Conservation (phyloP, 257 asterid species). For the Eustoma russellianum region DNA sequence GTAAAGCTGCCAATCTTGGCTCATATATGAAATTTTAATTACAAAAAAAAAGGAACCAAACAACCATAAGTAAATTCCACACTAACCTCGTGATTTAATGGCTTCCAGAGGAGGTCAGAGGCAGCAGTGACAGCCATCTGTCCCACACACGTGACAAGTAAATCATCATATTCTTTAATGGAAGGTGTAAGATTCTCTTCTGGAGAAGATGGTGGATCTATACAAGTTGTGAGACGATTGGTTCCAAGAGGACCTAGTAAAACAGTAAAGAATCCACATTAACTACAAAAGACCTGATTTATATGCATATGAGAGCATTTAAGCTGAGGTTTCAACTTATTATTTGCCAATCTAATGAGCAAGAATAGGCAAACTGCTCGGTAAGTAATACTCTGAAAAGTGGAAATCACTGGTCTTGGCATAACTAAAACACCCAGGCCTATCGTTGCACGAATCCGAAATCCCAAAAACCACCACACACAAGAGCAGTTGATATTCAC, state of each 20-base stretch:
- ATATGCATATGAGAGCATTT: too few relatives aligned
- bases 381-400: too few relatives aligned
- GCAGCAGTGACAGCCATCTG: slow-evolving; percentile 95
- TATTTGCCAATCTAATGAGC: too few relatives aligned
- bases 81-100: slow-evolving; percentile 82
- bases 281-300: too few relatives aligned
- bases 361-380: too few relatives aligned
- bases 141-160: slow-evolving; percentile 62
- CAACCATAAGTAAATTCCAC: neutral
- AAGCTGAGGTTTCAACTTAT: too few relatives aligned
- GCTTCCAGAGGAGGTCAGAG: slow-evolving; percentile 91
- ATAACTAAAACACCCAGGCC: too few relatives aligned
- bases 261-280: neutral
- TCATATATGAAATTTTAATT: too few relatives aligned
- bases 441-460: neutral
- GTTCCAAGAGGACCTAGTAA: slow-evolving; percentile 70
- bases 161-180: slow-evolving; percentile 55
- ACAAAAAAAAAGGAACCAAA: too few relatives aligned
- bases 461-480: neutral
- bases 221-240: slow-evolving; percentile 72
- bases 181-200: slow-evolving; percentile 54
- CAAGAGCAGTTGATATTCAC: neutral
- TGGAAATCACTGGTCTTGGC: too few relatives aligned
- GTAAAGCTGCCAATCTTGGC: too few relatives aligned
- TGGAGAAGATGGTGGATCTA: slow-evolving; percentile 54